Evolutionary conservation across 2,329 filamentous ascomycete species (phyloP), one percentile per base, ranked within the genome.

Genomic region (Stachybotrys chlorohalonatus): DNA sequence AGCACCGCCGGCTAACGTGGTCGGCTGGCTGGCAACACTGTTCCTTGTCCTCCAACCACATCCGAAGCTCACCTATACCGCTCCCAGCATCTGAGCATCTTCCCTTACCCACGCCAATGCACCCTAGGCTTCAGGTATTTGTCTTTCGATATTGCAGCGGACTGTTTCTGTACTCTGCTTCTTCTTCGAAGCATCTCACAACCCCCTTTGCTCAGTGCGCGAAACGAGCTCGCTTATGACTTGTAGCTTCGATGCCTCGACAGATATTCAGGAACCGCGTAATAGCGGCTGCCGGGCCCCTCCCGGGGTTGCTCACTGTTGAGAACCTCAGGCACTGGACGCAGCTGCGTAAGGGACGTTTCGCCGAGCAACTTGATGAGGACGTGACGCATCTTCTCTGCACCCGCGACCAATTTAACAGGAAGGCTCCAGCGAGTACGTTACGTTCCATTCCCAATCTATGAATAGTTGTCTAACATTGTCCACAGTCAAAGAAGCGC

Each of bases 351-450:
- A 83, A 82, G 7, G 90, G 87, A 1, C 67, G 55, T 1, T 86
- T 84, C 64, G 70, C 73, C 0, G 66, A 73, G 1, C 70, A 75
- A 0, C 69, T 90, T 16, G 75, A 74, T 31, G 66, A 74, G 0
- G 62, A 73, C 0, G 81, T 86, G 9, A 95, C 90, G 0, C 90
- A 95, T 68, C 72, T 96, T 0, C 76, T 96, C 24, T 81, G 83
- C 53, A 83, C 82, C 0, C 73, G 79, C 52, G 76, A 83, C 39
- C 80, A 85, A 15, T 91, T 83, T 68, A 77, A 79, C 57, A 68
- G 74, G 17, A 68, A 58, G 32, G 63, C 65, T 7, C 63, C 74
- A 1, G 66, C 68, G 56, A 68, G 75, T 74, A 64, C 31, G 55
- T 58, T 9, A 39, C n/a, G 48, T 8, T 3, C 11, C 11, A 16